Base-by-base conservation (phyloP, 192 early-diverging fungal genomes). In the Linnemannia schmuckeri region DNA sequence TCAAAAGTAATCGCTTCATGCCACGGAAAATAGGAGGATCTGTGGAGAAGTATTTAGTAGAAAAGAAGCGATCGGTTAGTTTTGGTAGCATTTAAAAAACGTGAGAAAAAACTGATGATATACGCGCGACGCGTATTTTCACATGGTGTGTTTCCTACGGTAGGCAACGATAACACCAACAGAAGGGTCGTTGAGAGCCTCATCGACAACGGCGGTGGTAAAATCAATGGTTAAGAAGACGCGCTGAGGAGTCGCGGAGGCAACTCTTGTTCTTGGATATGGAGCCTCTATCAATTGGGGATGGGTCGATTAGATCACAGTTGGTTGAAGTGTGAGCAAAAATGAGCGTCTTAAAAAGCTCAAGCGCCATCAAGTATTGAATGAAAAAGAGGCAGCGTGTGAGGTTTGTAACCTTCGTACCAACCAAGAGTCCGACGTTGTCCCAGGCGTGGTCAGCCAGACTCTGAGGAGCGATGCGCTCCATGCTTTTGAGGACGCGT, bases 211-310 rank as follows among this genome's bases (percentile, higher is more conserved):
- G 30, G 91, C 87, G 27, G 95, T 82, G 4, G 97, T 97, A 78
- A 99, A 92, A 73, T 99, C 97, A 85, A 98, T 98, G 3, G 97
- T 98, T 76, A 98, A 85, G 88, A 99, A 96, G 13, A 99, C 95
- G 44, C 91, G 91, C 82, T 85, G 92, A 47, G 95, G 95, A 27
- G 91, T 82, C 24, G 79, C 22, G 1, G 89, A 76, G 7, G 82
- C 54, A 40, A 46, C 71, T 27, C 75, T 76, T 22, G 90, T 85
- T 2, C 96, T 89, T 3, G 97, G 96, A 77, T 93, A 94, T 37
- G 97, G 96, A 1, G 97, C 96, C 88, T 99, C 95, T 91, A 76
- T 52, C 40, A 20, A 44, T n/a, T 18, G 66, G 10, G 46, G 42
- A 57, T 0, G 41, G 20, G 8, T 33, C 30, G 38, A 35, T 52